phyloP scores from a whole-genome alignment of 2,329 filamentous ascomycete genomes.

The Fonsecaea multimorphosa region DNA sequence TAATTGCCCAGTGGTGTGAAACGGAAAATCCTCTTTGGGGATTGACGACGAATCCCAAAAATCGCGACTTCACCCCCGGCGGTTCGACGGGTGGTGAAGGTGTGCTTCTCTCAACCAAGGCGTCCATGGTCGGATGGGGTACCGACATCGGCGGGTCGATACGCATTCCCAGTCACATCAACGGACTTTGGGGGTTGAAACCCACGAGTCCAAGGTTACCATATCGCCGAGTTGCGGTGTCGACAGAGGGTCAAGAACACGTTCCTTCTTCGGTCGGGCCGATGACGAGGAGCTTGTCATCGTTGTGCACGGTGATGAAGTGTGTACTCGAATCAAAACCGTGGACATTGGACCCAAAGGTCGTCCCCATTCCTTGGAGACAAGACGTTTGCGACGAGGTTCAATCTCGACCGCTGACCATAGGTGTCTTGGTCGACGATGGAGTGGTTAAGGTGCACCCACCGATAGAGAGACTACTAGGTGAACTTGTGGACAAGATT shows the following conservation, averaged over 20 bases:
- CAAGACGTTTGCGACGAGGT: slow-evolving; percentile 52
- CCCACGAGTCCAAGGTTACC: slow-evolving; percentile 63
- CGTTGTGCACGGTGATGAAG: slow-evolving; percentile 52
- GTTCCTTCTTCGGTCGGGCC: slow-evolving; percentile 68
- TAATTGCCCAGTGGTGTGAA: slow-evolving; percentile 57
- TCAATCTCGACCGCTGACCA: slow-evolving; percentile 49
- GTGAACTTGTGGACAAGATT: slow-evolving; percentile 44
- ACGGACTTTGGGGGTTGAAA: slow-evolving; percentile 58
- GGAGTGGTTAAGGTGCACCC: slow-evolving; percentile 38
- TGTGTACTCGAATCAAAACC: slow-evolving; percentile 51
- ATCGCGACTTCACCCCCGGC: slow-evolving; percentile 54
- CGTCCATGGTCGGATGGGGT: slow-evolving; percentile 56
- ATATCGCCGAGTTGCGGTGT: slow-evolving; percentile 65
- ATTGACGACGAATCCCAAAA: slow-evolving; percentile 55
- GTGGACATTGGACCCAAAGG: slow-evolving; percentile 63
- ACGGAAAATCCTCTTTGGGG: slow-evolving; percentile 62
- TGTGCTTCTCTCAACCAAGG: slow-evolving; percentile 49
- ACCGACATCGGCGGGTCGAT: slow-evolving; percentile 61
- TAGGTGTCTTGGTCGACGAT: slow-evolving; percentile 36
- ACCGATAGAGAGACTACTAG: slow-evolving; percentile 34
- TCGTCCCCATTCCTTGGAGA: slow-evolving; percentile 62
- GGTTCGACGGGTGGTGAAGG: slow-evolving; percentile 57
- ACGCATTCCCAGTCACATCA: slow-evolving; percentile 56
- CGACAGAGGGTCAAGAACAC: slow-evolving; percentile 68
- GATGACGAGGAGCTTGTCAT: slow-evolving; percentile 59